These are phyloP conservation scores for Pyronema omphalodes DNA, from an alignment of 495 filamentous ascomycete species.

Conservation along the genomic window DNA sequence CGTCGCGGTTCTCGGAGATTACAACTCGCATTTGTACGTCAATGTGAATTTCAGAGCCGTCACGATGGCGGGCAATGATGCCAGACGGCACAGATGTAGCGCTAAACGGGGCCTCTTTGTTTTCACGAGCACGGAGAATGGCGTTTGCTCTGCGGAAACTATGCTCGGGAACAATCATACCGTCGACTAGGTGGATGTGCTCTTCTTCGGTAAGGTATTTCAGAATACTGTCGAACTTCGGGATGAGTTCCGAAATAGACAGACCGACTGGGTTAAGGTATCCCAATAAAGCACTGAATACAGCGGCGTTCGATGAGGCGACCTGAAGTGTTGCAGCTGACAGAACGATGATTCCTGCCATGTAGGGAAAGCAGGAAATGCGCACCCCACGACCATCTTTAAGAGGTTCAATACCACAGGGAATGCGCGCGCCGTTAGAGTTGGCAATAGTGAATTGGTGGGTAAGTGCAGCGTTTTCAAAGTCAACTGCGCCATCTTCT, in stretches of 20 bases:
- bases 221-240: constrained; percentile 68
- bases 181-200: constrained; percentile 60
- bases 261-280: constrained; percentile 64
- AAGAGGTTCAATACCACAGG: constrained; percentile 51
- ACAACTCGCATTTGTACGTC: constrained; percentile 93
- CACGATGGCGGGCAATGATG: constrained; percentile 66
- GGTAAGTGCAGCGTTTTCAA: constrained; percentile 44
- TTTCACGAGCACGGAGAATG: constrained; percentile 62
- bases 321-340: constrained; percentile 57
- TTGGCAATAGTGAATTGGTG: constrained; percentile 71
- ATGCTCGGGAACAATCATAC: constrained; percentile 93
- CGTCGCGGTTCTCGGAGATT: constrained; percentile 46
- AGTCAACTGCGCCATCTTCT: constrained; percentile 49
- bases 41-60: constrained; percentile 76
- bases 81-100: constrained; percentile 66
- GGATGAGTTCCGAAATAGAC: constrained; percentile 61
- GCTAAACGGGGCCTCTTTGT: constrained; percentile 52
- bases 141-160: constrained; percentile 81
- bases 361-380: constrained; percentile 86
- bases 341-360: constrained; percentile 88
- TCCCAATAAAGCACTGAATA: constrained; percentile 80
- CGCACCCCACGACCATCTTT: constrained; percentile 47
- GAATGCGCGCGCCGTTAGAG: constrained; percentile 53
- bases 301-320: constrained; percentile 83
- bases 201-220: constrained; percentile 72